phyloP scores from a whole-genome alignment of 139 green algal species.

The Tetradesmus obliquus region DNA sequence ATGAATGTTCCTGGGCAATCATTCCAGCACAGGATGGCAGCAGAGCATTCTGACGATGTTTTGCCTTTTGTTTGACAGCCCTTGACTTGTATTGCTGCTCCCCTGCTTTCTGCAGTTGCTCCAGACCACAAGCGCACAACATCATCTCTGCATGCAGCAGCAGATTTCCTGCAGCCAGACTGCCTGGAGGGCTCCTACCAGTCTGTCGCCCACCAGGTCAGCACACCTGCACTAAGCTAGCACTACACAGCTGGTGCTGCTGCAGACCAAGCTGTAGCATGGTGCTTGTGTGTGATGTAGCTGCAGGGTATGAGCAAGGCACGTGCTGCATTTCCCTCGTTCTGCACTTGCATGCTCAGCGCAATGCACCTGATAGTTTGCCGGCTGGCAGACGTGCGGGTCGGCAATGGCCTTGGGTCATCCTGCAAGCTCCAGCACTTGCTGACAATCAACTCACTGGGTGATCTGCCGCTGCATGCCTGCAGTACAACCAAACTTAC shows the following conservation, averaged over 20 bases:
- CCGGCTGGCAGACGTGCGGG: too few relatives aligned
- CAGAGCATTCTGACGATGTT: constrained; percentile 42
- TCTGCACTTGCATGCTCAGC: too few relatives aligned
- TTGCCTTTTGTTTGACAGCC: background rate
- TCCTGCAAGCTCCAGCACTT: too few relatives aligned
- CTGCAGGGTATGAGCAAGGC: too few relatives aligned
- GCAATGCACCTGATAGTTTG: too few relatives aligned
- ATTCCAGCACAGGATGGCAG: constrained; percentile 44
- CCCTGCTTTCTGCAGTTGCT: background rate
- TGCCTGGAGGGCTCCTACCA: constrained; percentile 50
- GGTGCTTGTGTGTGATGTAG: too few relatives aligned
- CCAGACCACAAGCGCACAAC: background rate
- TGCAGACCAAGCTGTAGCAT: too few relatives aligned
- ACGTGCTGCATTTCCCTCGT: too few relatives aligned
- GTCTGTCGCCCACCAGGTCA: constrained; percentile 33
- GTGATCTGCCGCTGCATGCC: background rate
- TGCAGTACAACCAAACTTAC: constrained; percentile 67
- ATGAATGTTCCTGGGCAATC: constrained; percentile 56
- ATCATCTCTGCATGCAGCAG: background rate
- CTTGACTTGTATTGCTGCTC: background rate
- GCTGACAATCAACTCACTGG: too few relatives aligned
- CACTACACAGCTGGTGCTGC: background rate
- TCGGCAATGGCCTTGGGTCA: too few relatives aligned
- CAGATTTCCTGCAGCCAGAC: constrained; percentile 36
- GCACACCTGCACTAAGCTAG: background rate